These are phyloP conservation scores for Fusarium agapanthi DNA, from an alignment of 2,329 filamentous ascomycete species.

Conservation along the genomic window DNA sequence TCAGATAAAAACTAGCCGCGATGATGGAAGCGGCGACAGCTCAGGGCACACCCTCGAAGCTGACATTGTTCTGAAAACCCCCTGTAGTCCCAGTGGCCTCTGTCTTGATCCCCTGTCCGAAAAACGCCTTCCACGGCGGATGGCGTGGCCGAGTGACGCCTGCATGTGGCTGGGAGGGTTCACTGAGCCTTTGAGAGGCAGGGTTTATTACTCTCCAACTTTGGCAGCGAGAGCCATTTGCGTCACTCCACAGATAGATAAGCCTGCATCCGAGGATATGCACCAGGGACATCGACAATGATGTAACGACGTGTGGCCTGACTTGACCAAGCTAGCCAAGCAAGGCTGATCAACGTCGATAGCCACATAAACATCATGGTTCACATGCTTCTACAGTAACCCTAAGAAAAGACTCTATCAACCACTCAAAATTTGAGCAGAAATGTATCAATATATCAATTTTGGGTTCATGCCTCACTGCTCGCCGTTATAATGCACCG, in stretches of 20 bases:
- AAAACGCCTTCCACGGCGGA: conserved; percentile 22
- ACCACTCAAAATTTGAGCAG: neutral
- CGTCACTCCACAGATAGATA: conserved; percentile 28
- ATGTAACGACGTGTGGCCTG: conserved; percentile 25
- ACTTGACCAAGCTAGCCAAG: neutral
- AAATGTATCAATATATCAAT: conserved; percentile 2
- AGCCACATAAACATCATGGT: conserved; percentile 9
- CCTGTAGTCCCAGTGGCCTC: conserved; percentile 19
- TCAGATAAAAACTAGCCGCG: conserved; percentile 30
- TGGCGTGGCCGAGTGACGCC: conserved; percentile 29
- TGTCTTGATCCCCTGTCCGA: conserved; percentile 22
- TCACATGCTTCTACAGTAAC: conserved; percentile 6
- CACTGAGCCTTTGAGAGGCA: neutral
- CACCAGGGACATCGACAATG: conserved; percentile 13
- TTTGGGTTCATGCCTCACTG: neutral
- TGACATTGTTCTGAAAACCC: neutral
- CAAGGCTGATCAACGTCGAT: conserved; percentile 8
- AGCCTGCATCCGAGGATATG: conserved; percentile 18
- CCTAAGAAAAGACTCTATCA: neutral
- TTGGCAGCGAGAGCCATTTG: conserved; percentile 32
- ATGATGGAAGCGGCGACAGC: conserved; percentile 39
- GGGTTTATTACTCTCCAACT: conserved; percentile 3
- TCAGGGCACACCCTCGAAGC: conserved; percentile 19
- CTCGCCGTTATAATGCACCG: conserved; percentile 6
- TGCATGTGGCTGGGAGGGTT: conserved; percentile 29